phyloP scores from a whole-genome alignment of 805 yeast genomes.

The Candida tibetensis region DNA sequence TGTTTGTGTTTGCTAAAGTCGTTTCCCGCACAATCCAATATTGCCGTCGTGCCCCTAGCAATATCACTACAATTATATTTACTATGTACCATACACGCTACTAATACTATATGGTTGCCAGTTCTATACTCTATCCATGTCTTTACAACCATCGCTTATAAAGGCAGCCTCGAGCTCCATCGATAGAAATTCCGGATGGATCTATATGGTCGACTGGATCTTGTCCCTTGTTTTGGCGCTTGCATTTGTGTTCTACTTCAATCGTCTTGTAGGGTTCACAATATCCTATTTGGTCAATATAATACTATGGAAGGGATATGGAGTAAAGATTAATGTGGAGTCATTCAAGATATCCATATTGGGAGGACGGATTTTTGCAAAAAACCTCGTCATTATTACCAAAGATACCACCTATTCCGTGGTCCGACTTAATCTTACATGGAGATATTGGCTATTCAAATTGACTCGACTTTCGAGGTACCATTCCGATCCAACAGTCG shows the following conservation, averaged over 20 bases:
- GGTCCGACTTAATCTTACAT: slow-evolving; percentile 71
- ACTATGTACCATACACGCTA: no score
- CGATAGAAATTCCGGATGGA: slow-evolving; percentile 44
- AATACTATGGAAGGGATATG: slow-evolving; percentile 60
- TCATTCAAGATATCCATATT: slow-evolving; percentile 73
- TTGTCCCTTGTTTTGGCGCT: slow-evolving; percentile 60
- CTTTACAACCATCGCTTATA: slow-evolving; percentile 24
- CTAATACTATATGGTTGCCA: no score
- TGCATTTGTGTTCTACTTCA: slow-evolving; percentile 71
- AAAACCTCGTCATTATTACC: slow-evolving; percentile 71
- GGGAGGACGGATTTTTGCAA: slow-evolving; percentile 79
- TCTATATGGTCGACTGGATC: slow-evolving; percentile 82
- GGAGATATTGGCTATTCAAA: slow-evolving; percentile 83
- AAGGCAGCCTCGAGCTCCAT: slow-evolving; percentile 21
- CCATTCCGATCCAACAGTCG: slow-evolving; percentile 17
- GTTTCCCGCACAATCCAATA: no score
- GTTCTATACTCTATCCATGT: no score
- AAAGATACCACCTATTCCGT: slow-evolving; percentile 69
- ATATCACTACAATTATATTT: no score
- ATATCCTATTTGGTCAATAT: slow-evolving; percentile 51
- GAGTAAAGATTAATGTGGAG: slow-evolving; percentile 62
- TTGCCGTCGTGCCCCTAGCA: no score
- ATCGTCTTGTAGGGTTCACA: slow-evolving; percentile 62
- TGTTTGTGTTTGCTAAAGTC: no score
- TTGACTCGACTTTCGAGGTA: slow-evolving; percentile 40